Conservation (phyloP, 176 grass and related monocot species). For the Canna indica region DNA sequence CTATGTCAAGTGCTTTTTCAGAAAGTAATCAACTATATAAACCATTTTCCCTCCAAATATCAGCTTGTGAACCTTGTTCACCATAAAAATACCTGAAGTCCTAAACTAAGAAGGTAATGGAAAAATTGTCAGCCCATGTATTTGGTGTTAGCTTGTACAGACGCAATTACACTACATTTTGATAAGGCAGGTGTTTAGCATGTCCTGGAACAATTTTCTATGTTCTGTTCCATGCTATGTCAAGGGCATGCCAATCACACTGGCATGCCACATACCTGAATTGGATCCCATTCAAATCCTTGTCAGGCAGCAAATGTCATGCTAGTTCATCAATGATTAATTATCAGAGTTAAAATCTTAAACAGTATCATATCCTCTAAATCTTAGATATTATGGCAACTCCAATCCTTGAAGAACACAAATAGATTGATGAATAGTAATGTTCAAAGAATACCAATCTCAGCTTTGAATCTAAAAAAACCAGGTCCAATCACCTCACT, state of each 20-base stretch:
- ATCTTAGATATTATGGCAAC: not conserved
- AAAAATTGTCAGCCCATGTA: too few species aligned
- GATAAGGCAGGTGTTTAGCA: not conserved
- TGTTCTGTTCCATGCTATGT: not conserved
- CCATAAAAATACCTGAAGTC: not conserved
- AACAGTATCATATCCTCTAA: not conserved
- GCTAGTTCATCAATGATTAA: not conserved
- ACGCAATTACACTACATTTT: too few species aligned
- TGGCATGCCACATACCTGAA: too few species aligned
- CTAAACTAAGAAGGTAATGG: too few species aligned
- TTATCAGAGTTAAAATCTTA: not conserved
- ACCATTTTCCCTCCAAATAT: not conserved
- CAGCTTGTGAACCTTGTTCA: not conserved
- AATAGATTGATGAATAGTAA: not conserved
- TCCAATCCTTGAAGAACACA: not conserved
- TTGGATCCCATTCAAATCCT: not conserved
- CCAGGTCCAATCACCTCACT: conserved; percentile 99
- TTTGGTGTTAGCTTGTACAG: too few species aligned
- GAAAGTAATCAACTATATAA: not conserved
- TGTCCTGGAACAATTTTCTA: not conserved
- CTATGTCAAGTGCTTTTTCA: not conserved
- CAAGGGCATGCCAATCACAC: not conserved
- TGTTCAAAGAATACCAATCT: conserved; percentile 56
- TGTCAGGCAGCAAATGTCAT: not conserved
- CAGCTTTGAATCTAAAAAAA: conserved; percentile 99